These are phyloP conservation scores for Isabelozyma rhagii DNA, from an alignment of 805 yeast species.

Conservation along the genomic window DNA sequence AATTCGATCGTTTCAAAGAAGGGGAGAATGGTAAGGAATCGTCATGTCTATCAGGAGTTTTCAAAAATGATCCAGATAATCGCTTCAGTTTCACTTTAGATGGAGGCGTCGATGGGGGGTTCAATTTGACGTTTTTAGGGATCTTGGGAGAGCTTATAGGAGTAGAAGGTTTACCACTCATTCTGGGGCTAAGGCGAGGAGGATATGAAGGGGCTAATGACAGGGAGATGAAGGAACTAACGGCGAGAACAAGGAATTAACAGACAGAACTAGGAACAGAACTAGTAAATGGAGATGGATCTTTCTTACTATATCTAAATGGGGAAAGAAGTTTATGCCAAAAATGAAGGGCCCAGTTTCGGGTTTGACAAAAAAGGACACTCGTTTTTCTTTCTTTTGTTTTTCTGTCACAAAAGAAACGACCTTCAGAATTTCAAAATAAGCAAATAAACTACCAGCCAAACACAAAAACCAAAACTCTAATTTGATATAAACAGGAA, in stretches of 20 bases:
- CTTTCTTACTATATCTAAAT: background rate
- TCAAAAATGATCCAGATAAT: slow-evolving; percentile 24
- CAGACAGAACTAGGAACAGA: too few relatives aligned
- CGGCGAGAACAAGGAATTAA: background rate
- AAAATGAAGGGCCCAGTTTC: background rate
- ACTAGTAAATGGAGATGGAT: too few relatives aligned
- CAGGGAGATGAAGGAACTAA: background rate
- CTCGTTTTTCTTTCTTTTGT: background rate
- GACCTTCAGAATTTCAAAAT: background rate
- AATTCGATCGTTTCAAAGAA: slow-evolving; percentile 27
- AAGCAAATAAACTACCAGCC: too few relatives aligned
- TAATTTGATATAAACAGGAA: too few relatives aligned
- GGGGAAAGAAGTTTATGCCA: background rate
- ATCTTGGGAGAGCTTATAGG: slow-evolving; percentile 34
- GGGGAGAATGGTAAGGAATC: slow-evolving; percentile 36
- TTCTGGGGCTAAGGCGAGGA: background rate
- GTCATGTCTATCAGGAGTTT: slow-evolving; percentile 31
- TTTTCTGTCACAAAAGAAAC: background rate
- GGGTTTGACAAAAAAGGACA: background rate
- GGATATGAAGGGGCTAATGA: background rate
- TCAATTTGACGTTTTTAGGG: slow-evolving; percentile 15
- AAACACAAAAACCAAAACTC: too few relatives aligned
- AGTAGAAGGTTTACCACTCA: slow-evolving; percentile 29
- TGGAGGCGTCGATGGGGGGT: slow-evolving; percentile 29
- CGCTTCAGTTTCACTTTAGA: slow-evolving; percentile 15